Evolutionary conservation across 2,329 filamentous ascomycete species (phyloP).

Genomic region (Trichoderma aggressivum): DNA sequence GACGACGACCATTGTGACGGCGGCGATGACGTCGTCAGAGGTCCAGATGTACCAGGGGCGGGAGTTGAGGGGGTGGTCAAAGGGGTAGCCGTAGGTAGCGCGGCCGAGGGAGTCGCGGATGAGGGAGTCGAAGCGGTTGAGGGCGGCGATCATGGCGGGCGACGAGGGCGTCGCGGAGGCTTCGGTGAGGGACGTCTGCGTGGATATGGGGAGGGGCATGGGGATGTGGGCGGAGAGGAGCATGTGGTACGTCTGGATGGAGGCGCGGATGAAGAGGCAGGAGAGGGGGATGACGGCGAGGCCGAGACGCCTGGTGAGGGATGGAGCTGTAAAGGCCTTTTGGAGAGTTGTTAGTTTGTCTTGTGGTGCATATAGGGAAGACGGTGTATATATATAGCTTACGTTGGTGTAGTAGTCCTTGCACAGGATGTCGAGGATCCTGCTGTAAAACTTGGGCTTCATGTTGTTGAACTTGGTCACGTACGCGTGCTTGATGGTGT

Average conservation of each 20-base stretch:
- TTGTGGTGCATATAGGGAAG: no score
- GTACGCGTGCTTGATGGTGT: conserved; percentile 96
- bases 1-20: conserved; percentile 78
- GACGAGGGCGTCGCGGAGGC: conserved; percentile 64
- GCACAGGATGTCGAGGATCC: conserved; percentile 87
- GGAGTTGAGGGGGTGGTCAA: conserved; percentile 37
- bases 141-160: conserved; percentile 70
- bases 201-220: conserved; percentile 63
- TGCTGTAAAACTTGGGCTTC: conserved; percentile 81
- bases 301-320: conserved; percentile 83
- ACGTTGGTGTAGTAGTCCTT: conserved; percentile 98
- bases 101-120: conserved; percentile 73
- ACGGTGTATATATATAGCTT: conserved; percentile 29
- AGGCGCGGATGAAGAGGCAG: conserved; percentile 91
- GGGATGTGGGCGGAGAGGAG: conserved; percentile 86
- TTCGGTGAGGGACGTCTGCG: conserved; percentile 62
- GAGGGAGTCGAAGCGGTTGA: conserved; percentile 74
- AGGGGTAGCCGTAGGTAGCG: conserved; percentile 62
- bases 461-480: conserved; percentile 99
- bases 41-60: conserved; percentile 55
- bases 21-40: conserved; percentile 70
- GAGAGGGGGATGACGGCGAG: conserved; percentile 89
- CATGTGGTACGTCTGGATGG: conserved; percentile 97
- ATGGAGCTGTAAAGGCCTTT: conserved; percentile 81
- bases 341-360: neutral